Evolutionary conservation across 306 rosid genomes (phyloP).

Genomic region (Alnus glutinosa): DNA sequence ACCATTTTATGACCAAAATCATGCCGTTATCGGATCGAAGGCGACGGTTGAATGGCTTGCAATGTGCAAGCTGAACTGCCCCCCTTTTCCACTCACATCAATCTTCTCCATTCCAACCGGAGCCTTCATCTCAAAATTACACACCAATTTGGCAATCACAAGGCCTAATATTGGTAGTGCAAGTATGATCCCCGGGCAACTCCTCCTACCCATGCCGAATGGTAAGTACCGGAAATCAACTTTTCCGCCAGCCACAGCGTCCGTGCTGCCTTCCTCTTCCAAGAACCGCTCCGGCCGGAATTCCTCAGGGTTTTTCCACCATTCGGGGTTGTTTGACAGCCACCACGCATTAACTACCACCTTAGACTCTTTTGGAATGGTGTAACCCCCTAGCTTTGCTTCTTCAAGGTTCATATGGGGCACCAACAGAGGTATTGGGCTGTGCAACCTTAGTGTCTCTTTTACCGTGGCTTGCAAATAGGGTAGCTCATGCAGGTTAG

Average conservation of each 20-base stretch:
- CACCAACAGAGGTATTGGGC: slow-evolving; percentile 77
- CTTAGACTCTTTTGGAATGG: slow-evolving; percentile 73
- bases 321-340: slow-evolving; percentile 74
- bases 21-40: slow-evolving; percentile 31
- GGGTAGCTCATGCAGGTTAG: slow-evolving; percentile 60
- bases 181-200: slow-evolving; percentile 82
- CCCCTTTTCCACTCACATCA: slow-evolving; percentile 76
- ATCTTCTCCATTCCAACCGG: slow-evolving; percentile 40
- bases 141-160: slow-evolving; percentile 59
- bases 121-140: slow-evolving; percentile 58
- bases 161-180: slow-evolving; percentile 81
- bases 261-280: slow-evolving; percentile 59
- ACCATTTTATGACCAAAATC: neutral
- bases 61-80: slow-evolving; percentile 75
- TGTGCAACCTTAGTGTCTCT: slow-evolving; percentile 72
- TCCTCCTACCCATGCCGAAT: slow-evolving; percentile 83
- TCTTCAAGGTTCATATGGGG: slow-evolving; percentile 93
- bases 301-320: slow-evolving; percentile 77
- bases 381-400: slow-evolving; percentile 67
- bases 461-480: slow-evolving; percentile 77
- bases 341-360: slow-evolving; percentile 92
- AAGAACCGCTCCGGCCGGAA: slow-evolving; percentile 81
- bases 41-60: slow-evolving; percentile 66
- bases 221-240: slow-evolving; percentile 74
- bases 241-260: slow-evolving; percentile 69